Conservation (phyloP, 768 basidiomycete genomes). For the Royoungia palumana region DNA sequence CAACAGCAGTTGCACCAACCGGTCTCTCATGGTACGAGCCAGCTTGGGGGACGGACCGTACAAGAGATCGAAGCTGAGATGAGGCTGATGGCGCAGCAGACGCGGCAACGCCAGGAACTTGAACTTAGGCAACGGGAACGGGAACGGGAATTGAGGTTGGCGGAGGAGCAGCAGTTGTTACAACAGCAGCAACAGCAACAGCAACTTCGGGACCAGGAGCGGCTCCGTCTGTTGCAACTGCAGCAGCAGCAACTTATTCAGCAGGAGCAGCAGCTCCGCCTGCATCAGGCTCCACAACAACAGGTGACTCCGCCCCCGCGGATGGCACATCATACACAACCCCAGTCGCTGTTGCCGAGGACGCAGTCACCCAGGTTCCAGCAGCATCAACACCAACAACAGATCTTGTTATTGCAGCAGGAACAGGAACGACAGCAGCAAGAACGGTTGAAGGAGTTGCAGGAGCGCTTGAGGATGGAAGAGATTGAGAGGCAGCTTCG, state of each 20-base stretch:
- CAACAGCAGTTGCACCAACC: slow-evolving; percentile 37
- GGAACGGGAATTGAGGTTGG: slow-evolving; percentile 39
- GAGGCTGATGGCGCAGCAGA: slow-evolving; percentile 56
- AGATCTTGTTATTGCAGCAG: slow-evolving; percentile 63
- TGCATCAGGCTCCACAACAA: slow-evolving; percentile 38
- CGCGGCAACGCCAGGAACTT: slow-evolving; percentile 36
- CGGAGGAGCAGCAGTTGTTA: slow-evolving; percentile 34
- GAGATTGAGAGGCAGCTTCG: slow-evolving; percentile 64
- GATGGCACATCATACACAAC: slow-evolving; percentile 45
- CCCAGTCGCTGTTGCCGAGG: slow-evolving; percentile 38
- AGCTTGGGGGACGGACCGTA: slow-evolving; percentile 54
- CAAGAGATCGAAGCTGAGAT: slow-evolving; percentile 86
- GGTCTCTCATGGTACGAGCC: slow-evolving; percentile 32
- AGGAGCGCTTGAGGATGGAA: slow-evolving; percentile 62
- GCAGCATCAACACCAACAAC: slow-evolving; percentile 71
- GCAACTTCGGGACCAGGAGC: slow-evolving; percentile 42
- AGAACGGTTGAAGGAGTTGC: slow-evolving; percentile 53
- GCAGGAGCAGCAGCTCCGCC: slow-evolving; percentile 35
- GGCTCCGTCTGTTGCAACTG: slow-evolving; percentile 40
- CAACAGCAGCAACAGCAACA: slow-evolving; percentile 37
- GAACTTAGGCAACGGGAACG: slow-evolving; percentile 49
- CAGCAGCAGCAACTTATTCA: slow-evolving; percentile 39
- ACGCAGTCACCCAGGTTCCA: slow-evolving; percentile 81
- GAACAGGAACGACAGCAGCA: slow-evolving; percentile 62
- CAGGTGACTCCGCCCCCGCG: slow-evolving; percentile 62